Percentiles rank a stretch among this genome's conserved stretches.
phyloP scores from a whole-genome alignment of 306 rosid species.

The Prunus dulcis region DNA sequence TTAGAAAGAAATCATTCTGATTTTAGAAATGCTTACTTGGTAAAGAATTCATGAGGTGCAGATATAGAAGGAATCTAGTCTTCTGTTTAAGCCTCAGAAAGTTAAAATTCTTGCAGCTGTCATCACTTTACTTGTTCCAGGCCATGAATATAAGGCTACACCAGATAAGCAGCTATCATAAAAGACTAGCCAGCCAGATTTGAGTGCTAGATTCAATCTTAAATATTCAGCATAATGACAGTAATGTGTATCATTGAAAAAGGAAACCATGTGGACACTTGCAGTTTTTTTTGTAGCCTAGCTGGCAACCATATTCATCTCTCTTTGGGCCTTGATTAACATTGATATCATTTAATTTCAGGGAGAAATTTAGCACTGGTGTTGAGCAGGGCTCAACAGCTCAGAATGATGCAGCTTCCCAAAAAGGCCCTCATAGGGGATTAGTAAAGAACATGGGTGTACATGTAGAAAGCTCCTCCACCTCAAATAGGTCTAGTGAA shows the following conservation, averaged over 20 bases:
- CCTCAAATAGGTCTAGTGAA: constrained; percentile 18
- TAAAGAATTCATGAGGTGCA: too few relatives aligned
- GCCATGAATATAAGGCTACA: too few relatives aligned
- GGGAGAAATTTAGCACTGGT: constrained; percentile 54
- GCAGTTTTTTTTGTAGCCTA: not conserved
- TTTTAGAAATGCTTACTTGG: not conserved
- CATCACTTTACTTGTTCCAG: not conserved
- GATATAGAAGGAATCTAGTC: not conserved
- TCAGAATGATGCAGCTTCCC: constrained; percentile 24
- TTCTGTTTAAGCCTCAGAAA: not conserved
- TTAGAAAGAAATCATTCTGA: not conserved
- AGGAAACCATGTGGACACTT: not conserved
- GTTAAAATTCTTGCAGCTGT: not conserved
- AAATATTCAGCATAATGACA: too few relatives aligned
- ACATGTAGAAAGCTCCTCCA: constrained; percentile 17
- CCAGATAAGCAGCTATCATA: too few relatives aligned
- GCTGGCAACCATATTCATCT: too few relatives aligned
- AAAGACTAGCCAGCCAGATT: too few relatives aligned
- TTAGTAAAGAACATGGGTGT: constrained; percentile 4
- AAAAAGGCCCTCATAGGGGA: constrained; percentile 25
- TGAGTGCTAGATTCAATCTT: not conserved
- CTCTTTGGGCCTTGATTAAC: not conserved
- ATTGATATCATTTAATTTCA: constrained; percentile 24
- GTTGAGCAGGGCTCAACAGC: constrained; percentile 20
- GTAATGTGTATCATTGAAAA: not conserved